A percentile compares a stretch with the other conserved stretches of the same genome.
phyloP scores from a whole-genome alignment of 257 asterid species.

The Lavandula angustifolia region DNA sequence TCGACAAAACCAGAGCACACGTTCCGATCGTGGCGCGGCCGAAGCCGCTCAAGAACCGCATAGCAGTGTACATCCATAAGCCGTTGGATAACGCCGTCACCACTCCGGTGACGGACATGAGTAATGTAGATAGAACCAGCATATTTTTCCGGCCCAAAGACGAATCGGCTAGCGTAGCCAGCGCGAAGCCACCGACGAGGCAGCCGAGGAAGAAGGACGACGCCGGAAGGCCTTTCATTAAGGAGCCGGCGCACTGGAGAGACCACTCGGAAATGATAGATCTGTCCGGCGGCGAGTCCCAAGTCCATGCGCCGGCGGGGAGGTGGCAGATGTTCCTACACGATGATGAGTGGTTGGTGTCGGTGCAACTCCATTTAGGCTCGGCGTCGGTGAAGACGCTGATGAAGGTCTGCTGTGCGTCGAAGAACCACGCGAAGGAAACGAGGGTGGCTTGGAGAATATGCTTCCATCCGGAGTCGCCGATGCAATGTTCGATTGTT shows the following conservation, averaged over 20 bases:
- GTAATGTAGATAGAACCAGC: constrained; percentile 38
- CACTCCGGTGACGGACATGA: constrained; percentile 58
- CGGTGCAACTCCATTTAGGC: constrained; percentile 52
- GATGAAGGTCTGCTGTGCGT: constrained; percentile 71
- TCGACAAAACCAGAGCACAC: constrained; percentile 54
- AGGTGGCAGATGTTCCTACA: constrained; percentile 39
- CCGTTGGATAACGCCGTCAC: constrained; percentile 47
- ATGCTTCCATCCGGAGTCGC: constrained; percentile 58
- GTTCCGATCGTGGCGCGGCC: constrained; percentile 58
- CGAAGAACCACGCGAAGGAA: constrained; percentile 69
- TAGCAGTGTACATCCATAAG: constrained; percentile 44
- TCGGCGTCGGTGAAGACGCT: constrained; percentile 59
- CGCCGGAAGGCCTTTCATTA: constrained; percentile 59
- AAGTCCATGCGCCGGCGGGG: constrained; percentile 45
- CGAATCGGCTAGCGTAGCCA: constrained; percentile 71
- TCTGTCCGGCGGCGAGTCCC: constrained; percentile 45
- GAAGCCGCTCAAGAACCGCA: constrained; percentile 55
- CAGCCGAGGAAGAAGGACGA: constrained; percentile 65
- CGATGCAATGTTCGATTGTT: constrained; percentile 63
- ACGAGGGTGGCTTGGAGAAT: constrained; percentile 51
- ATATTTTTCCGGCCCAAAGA: constrained; percentile 62
- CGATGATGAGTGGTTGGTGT: neutral
- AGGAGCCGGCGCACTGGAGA: constrained; percentile 57
- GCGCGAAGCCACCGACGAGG: constrained; percentile 57
- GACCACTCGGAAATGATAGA: constrained; percentile 75